Evolutionary conservation across 129 eudicot genomes (phyloP).

Genomic region (Sambucus nigra): DNA sequence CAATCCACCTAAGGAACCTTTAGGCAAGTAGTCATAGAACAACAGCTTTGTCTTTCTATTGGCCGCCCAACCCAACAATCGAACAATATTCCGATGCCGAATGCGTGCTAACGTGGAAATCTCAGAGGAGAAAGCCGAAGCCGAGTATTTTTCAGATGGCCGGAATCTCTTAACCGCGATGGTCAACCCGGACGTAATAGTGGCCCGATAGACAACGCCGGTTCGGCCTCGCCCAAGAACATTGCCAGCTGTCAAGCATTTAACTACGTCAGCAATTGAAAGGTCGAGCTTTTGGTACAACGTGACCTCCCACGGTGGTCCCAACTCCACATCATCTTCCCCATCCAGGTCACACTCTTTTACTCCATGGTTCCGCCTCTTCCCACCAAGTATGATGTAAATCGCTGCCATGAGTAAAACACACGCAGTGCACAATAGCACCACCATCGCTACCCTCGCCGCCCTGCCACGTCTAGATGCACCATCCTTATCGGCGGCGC

Average conservation of each 20-base stretch:
- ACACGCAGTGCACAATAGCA: conserved; percentile 61
- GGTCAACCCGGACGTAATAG: conserved; percentile 34
- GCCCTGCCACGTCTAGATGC: conserved; percentile 37
- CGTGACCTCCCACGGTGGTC: conserved; percentile 91
- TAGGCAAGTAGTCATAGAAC: conserved; percentile 71
- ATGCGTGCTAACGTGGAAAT: conserved; percentile 74
- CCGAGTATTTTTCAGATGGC: conserved; percentile 47
- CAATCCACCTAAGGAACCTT: conserved; percentile 63
- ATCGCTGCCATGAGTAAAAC: conserved; percentile 52
- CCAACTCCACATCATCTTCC: conserved; percentile 66
- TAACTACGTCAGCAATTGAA: conserved; percentile 65
- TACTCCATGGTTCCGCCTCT: conserved; percentile 17
- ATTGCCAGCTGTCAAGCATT: conserved; percentile 48
- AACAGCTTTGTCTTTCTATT: conserved; percentile 64
- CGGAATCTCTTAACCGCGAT: conserved; percentile 72
- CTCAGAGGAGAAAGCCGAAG: conserved; percentile 71
- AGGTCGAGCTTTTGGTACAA: conserved; percentile 83
- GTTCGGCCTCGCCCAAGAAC: conserved; percentile 69
- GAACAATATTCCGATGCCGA: conserved; percentile 75
- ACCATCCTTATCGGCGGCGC: conserved; percentile 28
- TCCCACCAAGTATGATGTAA: conserved; percentile 55
- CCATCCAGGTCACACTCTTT: conserved; percentile 18
- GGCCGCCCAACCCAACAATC: conserved; percentile 81
- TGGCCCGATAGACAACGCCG: conserved; percentile 60
- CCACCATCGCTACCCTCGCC: conserved; percentile 83